A percentile compares a stretch with the other conserved stretches of the same genome.
These are phyloP conservation scores for Phytophthora ohioensis DNA, from an alignment of 352 stramenopile genomes.

Conservation along the genomic window DNA sequence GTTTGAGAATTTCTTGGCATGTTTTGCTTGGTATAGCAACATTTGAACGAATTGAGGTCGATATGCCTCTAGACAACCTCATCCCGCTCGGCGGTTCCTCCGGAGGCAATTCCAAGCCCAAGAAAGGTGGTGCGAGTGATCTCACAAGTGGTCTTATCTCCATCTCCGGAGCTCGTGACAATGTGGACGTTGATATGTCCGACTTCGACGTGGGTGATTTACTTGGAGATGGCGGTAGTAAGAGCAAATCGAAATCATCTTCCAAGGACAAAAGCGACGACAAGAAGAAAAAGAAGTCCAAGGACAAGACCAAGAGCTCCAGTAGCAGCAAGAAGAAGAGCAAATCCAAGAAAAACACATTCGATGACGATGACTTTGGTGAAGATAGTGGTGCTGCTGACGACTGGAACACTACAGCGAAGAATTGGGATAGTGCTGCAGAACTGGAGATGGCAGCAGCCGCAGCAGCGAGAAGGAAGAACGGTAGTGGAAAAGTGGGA, in stretches of 20 bases:
- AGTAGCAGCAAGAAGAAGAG: constrained; percentile 55
- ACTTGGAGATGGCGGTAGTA: constrained; percentile 50
- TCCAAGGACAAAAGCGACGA: constrained; percentile 43
- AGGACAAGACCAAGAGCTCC: constrained; percentile 41
- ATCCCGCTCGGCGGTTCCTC: constrained; percentile 53
- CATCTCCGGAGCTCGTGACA: constrained; percentile 39
- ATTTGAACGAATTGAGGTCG: neutral
- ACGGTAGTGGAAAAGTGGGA: constrained; percentile 34
- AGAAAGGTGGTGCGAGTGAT: constrained; percentile 35
- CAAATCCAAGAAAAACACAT: constrained; percentile 50
- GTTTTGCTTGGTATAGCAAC: neutral
- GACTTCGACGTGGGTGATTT: constrained; percentile 72
- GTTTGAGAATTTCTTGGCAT: neutral
- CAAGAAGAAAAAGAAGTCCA: constrained; percentile 47
- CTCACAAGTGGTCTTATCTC: constrained; percentile 74
- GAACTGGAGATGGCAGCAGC: constrained; percentile 40
- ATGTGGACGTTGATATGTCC: constrained; percentile 56
- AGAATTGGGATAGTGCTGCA: constrained; percentile 39
- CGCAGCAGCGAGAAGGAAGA: constrained; percentile 49
- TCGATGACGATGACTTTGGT: constrained; percentile 42
- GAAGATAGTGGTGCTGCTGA: constrained; percentile 19
- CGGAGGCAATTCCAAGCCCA: constrained; percentile 20
- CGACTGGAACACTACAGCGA: constrained; percentile 21
- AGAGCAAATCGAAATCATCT: constrained; percentile 30
- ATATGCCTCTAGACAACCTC: constrained; percentile 58